Evolutionary conservation across 345 rosid genomes (phyloP), one percentile per base, ranked within the genome.

Genomic region (Erucastrum elatum): DNA sequence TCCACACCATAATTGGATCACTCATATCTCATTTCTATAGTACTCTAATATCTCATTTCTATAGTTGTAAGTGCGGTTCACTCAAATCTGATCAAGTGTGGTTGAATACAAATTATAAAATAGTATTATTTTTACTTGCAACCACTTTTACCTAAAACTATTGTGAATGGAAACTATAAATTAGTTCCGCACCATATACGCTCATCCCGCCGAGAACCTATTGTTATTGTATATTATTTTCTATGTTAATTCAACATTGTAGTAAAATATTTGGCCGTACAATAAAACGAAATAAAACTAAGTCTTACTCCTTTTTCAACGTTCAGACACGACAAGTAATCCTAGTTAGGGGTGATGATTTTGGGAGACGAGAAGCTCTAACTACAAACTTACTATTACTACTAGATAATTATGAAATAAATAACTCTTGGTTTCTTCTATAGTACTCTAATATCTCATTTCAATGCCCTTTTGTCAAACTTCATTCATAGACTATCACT

Each of bases 291-390:
- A 46, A 60, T 49, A 46, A 71, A 71, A 71, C 31, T 26, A 70
- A 37, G 11, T 16, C 59, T 77, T 65, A 66, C 66, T 70, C 34
- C 16, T n/a, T 51, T 72, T 53, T 41, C 66, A 58, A 58, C 53
- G 68, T 71, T 72, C 31, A 41, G 46, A 72, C 41, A 78, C 77
- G 77, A 78, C 77, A 58, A 66, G 56, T 59, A 72, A 63, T 60
- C 68, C 64, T 71, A 44, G 76, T 77, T 71, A 56, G 17, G 27
- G 15, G 73, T 72, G 64, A 66, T 59, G 10, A 72, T 66, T 58
- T 78, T 66, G 73, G 55, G 31, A 78, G 72, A n/a, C 65, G 66
- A 44, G 25, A 64, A 53, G 49, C 49, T 41, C 3, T 41, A 41
- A 41, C 10, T 3, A 41, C 49, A 41, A 41, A 41, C 49, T 41